Base-by-base conservation (phyloP, 305 asterid species). In the Plantago coronopus region DNA sequence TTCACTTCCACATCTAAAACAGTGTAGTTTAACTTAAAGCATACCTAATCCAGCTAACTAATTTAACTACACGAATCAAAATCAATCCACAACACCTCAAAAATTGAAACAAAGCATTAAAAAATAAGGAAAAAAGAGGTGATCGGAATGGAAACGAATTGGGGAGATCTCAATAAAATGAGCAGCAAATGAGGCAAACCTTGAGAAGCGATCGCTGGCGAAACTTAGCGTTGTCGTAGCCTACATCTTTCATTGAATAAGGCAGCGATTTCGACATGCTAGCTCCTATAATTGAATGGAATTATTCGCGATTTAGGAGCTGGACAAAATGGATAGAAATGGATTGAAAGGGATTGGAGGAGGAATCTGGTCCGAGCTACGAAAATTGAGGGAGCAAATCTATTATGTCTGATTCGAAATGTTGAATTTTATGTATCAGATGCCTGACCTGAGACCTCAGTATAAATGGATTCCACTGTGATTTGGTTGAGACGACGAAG, bases 141-240 rank as follows among this genome's bases (percentile, higher is more conserved):
- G 21, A 69, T 29, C 22, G 2, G 37, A 20, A 38, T 11, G 25
- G 54, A 31, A 51, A 20, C 19, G 40, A 54, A 45, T 13, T 51
- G 22, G 20, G 40, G 68, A 70, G 81, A 74, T 72, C 77, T 72
- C 66, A 48, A 38, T 46, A 17, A n/a, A 44, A 5, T 15, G 0
- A 54, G 13, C 2, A 50, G 27, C 31, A 27, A n/a, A 54, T n/a
- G 20, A 43, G 9, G 49, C 50, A 37, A 72, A 93, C 97, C 96
- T 83, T 88, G 40, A 76, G 57, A 17, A 74, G 43, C 31, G 99
- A 89, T 75, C 99, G 83, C 51, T 79, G 97, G 57, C 96, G 95
- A 67, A 93, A 87, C 83, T 89, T 89, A 5, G 90, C 99, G 75
- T 93, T 89, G 60, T 93, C 97, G 71, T 93, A 93, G 53, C 77